Evolutionary conservation across 2,329 filamentous ascomycete species (phyloP).

Genomic region (Didymella sp.): DNA sequence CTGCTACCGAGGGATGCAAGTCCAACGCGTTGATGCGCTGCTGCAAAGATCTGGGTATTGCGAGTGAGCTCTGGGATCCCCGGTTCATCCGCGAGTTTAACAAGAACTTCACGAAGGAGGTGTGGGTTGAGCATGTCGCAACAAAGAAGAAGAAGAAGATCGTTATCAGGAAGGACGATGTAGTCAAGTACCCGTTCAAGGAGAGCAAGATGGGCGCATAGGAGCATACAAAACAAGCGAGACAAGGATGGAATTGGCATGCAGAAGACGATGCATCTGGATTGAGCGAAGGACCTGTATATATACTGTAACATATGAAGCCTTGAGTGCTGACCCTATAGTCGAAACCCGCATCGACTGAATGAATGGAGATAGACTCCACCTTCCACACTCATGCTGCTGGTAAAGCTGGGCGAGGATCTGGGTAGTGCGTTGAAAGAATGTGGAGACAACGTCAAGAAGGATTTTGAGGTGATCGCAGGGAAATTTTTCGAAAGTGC

Average conservation of each 20-base stretch:
- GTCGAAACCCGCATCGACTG: neutral
- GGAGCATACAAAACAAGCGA: neutral
- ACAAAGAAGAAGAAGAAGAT: conserved; percentile 92
- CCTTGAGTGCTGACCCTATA: neutral
- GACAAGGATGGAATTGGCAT: neutral
- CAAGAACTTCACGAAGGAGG: conserved; percentile 74
- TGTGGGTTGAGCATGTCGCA: conserved; percentile 85
- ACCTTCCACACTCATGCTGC: too few species aligned
- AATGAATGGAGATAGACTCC: neutral
- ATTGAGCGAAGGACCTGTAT: neutral
- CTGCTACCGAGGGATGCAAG: conserved; percentile 95
- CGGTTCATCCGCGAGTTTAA: conserved; percentile 85
- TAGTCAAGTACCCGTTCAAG: conserved; percentile 70
- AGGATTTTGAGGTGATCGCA: too few species aligned
- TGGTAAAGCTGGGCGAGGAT: too few species aligned
- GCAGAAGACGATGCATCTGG: neutral
- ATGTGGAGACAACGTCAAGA: too few species aligned
- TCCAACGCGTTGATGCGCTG: conserved; percentile 97
- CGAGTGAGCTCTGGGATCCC: conserved; percentile 95
- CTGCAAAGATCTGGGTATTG: conserved; percentile 96
- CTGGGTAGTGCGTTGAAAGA: too few species aligned
- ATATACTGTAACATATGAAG: conserved; percentile 10
- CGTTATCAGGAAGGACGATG: conserved; percentile 83
- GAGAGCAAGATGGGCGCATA: conserved; percentile 47
- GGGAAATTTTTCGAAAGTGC: too few species aligned